Base-by-base conservation (phyloP, 1,284 basidiomycete species). In the Pisolithus thermaeus region DNA sequence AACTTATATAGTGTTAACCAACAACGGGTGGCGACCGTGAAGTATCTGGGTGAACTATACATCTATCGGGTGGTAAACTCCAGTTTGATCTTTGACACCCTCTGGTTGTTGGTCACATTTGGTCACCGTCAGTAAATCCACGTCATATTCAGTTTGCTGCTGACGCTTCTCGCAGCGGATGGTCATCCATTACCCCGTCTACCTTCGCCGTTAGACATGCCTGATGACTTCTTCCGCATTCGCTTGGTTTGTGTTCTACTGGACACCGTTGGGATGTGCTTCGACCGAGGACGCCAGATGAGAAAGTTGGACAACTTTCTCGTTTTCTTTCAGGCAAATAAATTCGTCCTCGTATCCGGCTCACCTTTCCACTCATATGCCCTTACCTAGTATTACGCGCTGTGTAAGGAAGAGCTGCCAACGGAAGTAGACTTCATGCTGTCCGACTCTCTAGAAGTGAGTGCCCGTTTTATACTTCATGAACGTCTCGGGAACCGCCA, bases 341-440 rank as follows among this genome's bases (percentile, higher is more conserved):
- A 44, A 18, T 38, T 14, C 16, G 46, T 28, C 5, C 41, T 35
- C 42, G 12, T n/a, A 51, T 23, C 18, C n/a, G 37, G 1, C 20
- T 16, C 8, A 27, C 40, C 16, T 14, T 47, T 36, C 39, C 27
- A 52, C 50, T 64, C 20, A 61, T 52, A 23, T 8, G 20, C 42
- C 14, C 25, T 43, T 36, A 41, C 27, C 44, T 58, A 95, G 91
- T 83, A 93, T 55, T 98, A 97, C 67, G 77, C 91, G 4, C 75
- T 87, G 12, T 92, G 90, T 74, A 99, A 99, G 71, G 77, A 85
- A 22, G 75, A 85, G 9, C 67, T 96, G 39, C 90, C 97, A 0
- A 96, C 98, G 91, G 97, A 99, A 55, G 87, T 97, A 16, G 95
- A 97, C 53, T 99, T 97, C 66, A 96, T 97, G 92, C 70, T 97